A percentile compares a stretch with the other conserved stretches of the same genome.
Evolutionary conservation across 2,329 filamentous ascomycete species (phyloP).

Genomic region (Mycogone perniciosa): DNA sequence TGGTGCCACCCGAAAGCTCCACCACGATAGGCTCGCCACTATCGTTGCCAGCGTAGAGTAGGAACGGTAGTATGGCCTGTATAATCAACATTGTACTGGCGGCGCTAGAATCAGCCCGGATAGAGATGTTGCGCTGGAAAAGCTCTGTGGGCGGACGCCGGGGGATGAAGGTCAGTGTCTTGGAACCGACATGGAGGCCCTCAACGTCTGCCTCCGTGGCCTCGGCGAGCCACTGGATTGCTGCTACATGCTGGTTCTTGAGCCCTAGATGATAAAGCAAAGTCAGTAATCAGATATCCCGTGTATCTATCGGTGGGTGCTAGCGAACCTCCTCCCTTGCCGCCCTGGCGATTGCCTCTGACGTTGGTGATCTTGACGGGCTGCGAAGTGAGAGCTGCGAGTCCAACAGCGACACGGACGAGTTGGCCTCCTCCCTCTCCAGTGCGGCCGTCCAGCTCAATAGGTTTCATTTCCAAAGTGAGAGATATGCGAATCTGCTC

Average conservation of each 20-base stretch:
- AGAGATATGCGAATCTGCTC: background rate
- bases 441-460: conserved; percentile 49
- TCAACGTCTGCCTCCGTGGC: conserved; percentile 45
- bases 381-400: conserved; percentile 50
- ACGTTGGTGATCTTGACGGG: conserved; percentile 49
- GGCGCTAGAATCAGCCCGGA: conserved; percentile 43
- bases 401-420: conserved; percentile 47
- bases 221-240: conserved; percentile 47
- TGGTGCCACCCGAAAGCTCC: conserved; percentile 52
- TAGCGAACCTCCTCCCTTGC: conserved; percentile 23
- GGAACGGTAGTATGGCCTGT: conserved; percentile 54
- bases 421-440: conserved; percentile 59
- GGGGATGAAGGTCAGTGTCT: conserved; percentile 43
- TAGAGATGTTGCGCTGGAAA: conserved; percentile 38
- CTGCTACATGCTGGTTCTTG: conserved; percentile 54
- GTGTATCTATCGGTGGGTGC: background rate
- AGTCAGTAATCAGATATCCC: background rate
- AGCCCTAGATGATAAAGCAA: conserved; percentile 36
- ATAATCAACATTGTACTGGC: conserved; percentile 53
- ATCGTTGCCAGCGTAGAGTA: conserved; percentile 47
- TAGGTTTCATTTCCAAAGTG: conserved; percentile 23
- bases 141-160: conserved; percentile 32
- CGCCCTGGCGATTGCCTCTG: conserved; percentile 43
- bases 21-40: conserved; percentile 40
- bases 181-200: conserved; percentile 46